phyloP scores from a whole-genome alignment of 2,329 filamentous ascomycete genomes.

The Aphanoascus verrucosus region DNA sequence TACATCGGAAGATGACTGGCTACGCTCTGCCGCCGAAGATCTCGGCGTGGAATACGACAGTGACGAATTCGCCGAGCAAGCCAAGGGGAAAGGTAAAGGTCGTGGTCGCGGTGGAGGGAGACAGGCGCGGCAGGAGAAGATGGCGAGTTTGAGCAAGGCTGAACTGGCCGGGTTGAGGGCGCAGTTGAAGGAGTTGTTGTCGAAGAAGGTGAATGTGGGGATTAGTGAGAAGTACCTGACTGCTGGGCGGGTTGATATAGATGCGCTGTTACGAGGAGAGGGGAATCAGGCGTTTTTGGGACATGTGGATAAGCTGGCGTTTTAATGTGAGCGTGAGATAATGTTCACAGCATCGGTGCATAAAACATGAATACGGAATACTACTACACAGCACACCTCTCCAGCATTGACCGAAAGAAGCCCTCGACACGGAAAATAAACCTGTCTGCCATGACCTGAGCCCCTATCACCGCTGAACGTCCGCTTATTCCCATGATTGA shows the following conservation, averaged over 20 bases:
- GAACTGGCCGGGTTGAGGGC: slow-evolving; percentile 61
- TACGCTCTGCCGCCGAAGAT: slow-evolving; percentile 76
- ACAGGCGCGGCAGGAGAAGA: slow-evolving; percentile 63
- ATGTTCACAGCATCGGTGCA: too few relatives aligned
- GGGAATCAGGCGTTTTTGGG: slow-evolving; percentile 59
- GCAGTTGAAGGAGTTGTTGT: slow-evolving; percentile 60
- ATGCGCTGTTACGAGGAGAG: slow-evolving; percentile 55
- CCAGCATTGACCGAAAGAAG: too few relatives aligned
- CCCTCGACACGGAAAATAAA: too few relatives aligned
- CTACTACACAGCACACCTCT: too few relatives aligned
- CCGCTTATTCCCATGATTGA: too few relatives aligned
- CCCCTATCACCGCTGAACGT: too few relatives aligned
- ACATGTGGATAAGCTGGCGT: slow-evolving; percentile 38
- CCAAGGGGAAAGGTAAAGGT: slow-evolving; percentile 50
- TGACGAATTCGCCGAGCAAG: slow-evolving; percentile 61
- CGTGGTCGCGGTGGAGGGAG: slow-evolving; percentile 65
- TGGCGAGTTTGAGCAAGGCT: slow-evolving; percentile 56
- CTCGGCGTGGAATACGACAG: slow-evolving; percentile 88
- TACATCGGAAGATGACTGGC: slow-evolving; percentile 71
- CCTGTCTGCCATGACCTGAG: background rate
- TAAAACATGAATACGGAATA: too few relatives aligned
- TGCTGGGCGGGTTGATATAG: slow-evolving; percentile 71
- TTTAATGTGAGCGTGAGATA: slow-evolving; percentile 16
- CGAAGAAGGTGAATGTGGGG: slow-evolving; percentile 68
- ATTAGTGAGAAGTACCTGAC: slow-evolving; percentile 82